A percentile compares a stretch with the other conserved stretches of the same genome.
Evolutionary conservation across 768 basidiomycete genomes (phyloP).

Genomic region (Pulveroboletus sp.): DNA sequence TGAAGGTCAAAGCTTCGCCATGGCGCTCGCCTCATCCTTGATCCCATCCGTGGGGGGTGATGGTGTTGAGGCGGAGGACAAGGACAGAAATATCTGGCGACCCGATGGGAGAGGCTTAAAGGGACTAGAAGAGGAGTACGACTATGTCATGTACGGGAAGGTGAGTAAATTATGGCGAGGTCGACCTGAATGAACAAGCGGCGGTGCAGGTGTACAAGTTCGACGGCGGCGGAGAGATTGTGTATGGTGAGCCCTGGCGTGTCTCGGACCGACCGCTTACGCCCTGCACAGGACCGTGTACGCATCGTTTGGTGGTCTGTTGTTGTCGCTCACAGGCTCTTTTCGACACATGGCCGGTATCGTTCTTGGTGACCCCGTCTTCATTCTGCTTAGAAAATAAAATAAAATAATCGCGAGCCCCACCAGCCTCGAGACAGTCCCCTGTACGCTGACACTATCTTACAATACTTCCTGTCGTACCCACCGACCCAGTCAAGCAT

Average conservation of each 20-base stretch:
- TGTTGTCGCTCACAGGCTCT: constrained; percentile 90
- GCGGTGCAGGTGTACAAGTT: constrained; percentile 85
- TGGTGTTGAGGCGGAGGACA: constrained; percentile 54
- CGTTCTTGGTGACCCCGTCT: constrained; percentile 90
- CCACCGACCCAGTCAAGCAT: neutral
- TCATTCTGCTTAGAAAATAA: constrained; percentile 78
- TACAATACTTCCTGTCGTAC: constrained; percentile 3
- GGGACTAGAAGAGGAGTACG: constrained; percentile 91
- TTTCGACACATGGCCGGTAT: constrained; percentile 89
- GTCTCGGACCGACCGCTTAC: constrained; percentile 1
- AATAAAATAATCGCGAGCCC: constrained; percentile 7
- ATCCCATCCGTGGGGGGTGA: constrained; percentile 51
- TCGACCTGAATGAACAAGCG: constrained; percentile 7
- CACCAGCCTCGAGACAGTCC: too few relatives aligned
- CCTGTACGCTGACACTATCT: constrained; percentile 3
- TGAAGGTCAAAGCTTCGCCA: constrained; percentile 65
- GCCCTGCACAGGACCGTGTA: constrained; percentile 72
- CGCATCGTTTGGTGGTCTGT: constrained; percentile 91
- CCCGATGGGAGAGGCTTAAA: constrained; percentile 77
- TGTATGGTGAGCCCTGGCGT: constrained; percentile 42
- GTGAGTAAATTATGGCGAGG: constrained; percentile 35
- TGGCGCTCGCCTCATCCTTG: constrained; percentile 83
- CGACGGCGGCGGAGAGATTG: constrained; percentile 81
- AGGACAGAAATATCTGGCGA: constrained; percentile 77
- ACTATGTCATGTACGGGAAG: constrained; percentile 99